A percentile compares a stretch with the other conserved stretches of the same genome.
phyloP scores from a whole-genome alignment of 1,284 basidiomycete species.

The Puccinia hordei region DNA sequence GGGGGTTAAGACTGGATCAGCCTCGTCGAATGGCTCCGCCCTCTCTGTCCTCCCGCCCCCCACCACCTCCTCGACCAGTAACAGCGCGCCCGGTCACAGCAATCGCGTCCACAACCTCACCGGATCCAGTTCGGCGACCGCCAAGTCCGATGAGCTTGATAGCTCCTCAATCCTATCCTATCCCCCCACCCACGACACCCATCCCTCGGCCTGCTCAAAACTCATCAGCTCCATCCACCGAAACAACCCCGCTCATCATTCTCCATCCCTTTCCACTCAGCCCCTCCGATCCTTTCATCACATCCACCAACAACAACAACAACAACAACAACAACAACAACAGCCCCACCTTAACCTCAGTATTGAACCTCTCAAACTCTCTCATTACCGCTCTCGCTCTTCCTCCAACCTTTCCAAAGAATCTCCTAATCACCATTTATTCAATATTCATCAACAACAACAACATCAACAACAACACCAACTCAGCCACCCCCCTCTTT shows the following conservation, averaged over 20 bases:
- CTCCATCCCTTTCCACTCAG: not conserved
- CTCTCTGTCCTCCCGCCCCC: not conserved
- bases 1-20: not conserved
- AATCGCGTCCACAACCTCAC: not conserved
- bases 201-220: not conserved
- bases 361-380: slow-evolving; percentile 19
- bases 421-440: not conserved
- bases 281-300: not conserved
- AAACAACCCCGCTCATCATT: not conserved
- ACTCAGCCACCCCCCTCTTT: not conserved
- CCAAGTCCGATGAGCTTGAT: slow-evolving; percentile 1
- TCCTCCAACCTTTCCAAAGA: slow-evolving; percentile 12
- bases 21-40: slow-evolving; percentile 4
- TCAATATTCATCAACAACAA: not conserved
- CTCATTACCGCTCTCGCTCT: slow-evolving; percentile 9
- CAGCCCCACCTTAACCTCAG: slow-evolving; percentile 3
- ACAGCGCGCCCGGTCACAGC: not conserved
- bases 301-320: not conserved
- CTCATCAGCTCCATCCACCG: not conserved
- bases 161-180: not conserved
- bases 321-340: not conserved
- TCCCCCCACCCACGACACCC: not conserved
- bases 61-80: not conserved
- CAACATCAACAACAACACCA: slow-evolving; percentile 1
- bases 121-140: not conserved